Conservation (phyloP, 2,329 filamentous ascomycete species). For the Peltaster fructicola region DNA sequence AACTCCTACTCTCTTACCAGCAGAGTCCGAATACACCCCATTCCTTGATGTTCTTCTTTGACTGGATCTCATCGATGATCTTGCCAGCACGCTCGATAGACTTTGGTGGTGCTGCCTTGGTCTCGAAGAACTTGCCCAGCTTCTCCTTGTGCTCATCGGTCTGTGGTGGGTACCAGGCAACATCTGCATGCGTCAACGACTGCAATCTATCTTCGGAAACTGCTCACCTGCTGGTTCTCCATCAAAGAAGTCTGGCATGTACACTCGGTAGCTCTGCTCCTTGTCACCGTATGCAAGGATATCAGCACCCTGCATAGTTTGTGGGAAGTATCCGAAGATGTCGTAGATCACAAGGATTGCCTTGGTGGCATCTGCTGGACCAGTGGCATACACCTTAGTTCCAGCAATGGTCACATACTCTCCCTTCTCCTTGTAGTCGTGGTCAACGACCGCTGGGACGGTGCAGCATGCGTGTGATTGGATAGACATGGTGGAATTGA, state of each 20-base stretch:
- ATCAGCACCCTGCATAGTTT: slow-evolving; percentile 46
- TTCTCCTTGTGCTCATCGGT: slow-evolving; percentile 43
- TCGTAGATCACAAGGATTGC: slow-evolving; percentile 44
- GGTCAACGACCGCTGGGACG: slow-evolving; percentile 29
- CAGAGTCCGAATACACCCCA: slow-evolving; percentile 46
- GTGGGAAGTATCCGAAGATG: slow-evolving; percentile 47
- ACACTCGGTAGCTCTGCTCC: slow-evolving; percentile 60
- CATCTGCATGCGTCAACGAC: slow-evolving; percentile 46
- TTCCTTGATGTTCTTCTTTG: slow-evolving; percentile 30
- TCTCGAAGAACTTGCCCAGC: slow-evolving; percentile 41
- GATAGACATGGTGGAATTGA: slow-evolving; percentile 16
- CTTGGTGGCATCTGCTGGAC: slow-evolving; percentile 34
- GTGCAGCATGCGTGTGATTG: slow-evolving; percentile 28
- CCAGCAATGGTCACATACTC: slow-evolving; percentile 41
- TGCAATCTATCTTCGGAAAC: too few species aligned
- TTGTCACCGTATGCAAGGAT: slow-evolving; percentile 44
- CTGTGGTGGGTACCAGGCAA: slow-evolving; percentile 39
- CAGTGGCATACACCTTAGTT: slow-evolving; percentile 45
- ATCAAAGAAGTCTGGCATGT: slow-evolving; percentile 84
- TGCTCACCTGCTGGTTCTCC: slow-evolving; percentile 56
- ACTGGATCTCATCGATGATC: slow-evolving; percentile 36
- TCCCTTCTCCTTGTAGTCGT: slow-evolving; percentile 39
- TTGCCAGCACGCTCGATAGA: slow-evolving; percentile 36
- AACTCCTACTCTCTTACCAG: too few species aligned
- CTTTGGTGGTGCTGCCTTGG: slow-evolving; percentile 38